Evolutionary conservation across 2,329 filamentous ascomycete genomes (phyloP).

Genomic region (Cercospora nicotianae): DNA sequence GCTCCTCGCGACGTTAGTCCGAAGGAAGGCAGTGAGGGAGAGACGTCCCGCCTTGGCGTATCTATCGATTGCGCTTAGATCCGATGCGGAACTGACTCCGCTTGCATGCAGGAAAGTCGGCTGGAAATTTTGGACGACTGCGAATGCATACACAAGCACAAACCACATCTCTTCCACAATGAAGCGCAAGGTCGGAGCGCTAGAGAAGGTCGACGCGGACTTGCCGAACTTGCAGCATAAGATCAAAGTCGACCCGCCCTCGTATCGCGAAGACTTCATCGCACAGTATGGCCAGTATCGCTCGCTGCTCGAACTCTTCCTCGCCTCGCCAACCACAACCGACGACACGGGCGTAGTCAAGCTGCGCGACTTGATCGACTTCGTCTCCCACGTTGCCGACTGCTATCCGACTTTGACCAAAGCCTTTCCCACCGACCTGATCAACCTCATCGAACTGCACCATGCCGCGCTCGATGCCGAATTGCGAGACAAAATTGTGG

Average conservation of each 20-base stretch:
- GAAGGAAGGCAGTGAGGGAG: no score
- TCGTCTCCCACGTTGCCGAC: constrained; percentile 89
- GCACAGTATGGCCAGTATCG: constrained; percentile 91
- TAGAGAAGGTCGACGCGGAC: constrained; percentile 94
- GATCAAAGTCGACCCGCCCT: constrained; percentile 82
- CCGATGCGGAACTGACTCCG: background rate
- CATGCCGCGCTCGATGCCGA: constrained; percentile 81
- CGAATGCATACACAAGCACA: background rate
- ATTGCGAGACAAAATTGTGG: constrained; percentile 89
- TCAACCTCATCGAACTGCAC: constrained; percentile 75
- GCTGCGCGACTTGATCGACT: constrained; percentile 87
- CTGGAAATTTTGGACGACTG: constrained; percentile 3
- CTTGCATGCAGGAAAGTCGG: background rate
- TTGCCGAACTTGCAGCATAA: constrained; percentile 89
- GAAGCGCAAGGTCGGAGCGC: constrained; percentile 84
- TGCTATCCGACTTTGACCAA: constrained; percentile 82
- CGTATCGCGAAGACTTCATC: constrained; percentile 85
- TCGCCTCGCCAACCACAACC: constrained; percentile 75
- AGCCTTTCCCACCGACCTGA: constrained; percentile 76
- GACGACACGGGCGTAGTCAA: constrained; percentile 77
- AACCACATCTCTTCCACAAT: constrained; percentile 55
- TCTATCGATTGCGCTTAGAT: background rate
- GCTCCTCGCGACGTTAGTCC: no score
- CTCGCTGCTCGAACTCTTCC: constrained; percentile 85
- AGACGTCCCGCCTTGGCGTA: background rate